phyloP scores from a whole-genome alignment of 1,139 yeast species.

The Taiozyma onychis region DNA sequence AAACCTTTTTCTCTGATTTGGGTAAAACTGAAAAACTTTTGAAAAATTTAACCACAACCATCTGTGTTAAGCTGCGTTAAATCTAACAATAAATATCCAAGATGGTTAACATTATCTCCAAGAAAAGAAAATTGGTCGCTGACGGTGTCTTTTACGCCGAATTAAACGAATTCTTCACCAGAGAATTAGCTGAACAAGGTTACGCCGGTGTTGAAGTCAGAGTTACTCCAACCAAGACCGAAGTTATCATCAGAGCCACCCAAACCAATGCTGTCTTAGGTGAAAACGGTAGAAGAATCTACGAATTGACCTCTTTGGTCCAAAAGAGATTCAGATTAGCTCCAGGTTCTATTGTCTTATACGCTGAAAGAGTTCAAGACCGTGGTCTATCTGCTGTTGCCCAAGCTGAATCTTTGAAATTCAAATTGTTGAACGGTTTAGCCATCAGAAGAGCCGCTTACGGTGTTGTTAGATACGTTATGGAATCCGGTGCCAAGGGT shows the following conservation, averaged over 20 bases:
- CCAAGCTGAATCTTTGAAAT: conserved; percentile 98
- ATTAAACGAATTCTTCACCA: conserved; percentile 99
- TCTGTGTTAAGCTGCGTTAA: not conserved
- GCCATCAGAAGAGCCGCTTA: conserved; percentile 99
- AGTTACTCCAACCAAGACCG: conserved; percentile 97
- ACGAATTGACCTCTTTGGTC: conserved; percentile 95
- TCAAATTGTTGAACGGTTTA: conserved; percentile 97
- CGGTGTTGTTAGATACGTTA: conserved; percentile 99
- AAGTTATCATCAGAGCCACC: conserved; percentile 97
- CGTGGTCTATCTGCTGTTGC: conserved; percentile 99
- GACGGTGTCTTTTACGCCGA: conserved; percentile 99
- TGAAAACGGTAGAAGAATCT: conserved; percentile 99
- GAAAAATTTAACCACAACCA: conserved; percentile 2
- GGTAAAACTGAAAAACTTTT: not conserved
- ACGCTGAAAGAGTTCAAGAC: conserved; percentile 99
- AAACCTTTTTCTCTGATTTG: not conserved
- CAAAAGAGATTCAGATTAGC: conserved; percentile 98
- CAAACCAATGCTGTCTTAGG: conserved; percentile 99
- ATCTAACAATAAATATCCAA: conserved; percentile 18
- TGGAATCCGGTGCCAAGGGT: conserved; percentile 99
- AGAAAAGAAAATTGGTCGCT: conserved; percentile 91
- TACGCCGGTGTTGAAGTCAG: conserved; percentile 99
- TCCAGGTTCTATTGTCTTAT: conserved; percentile 90
- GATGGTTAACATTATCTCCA: conserved; percentile 68
- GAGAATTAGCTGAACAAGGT: conserved; percentile 99